A percentile compares a stretch with the other conserved stretches of the same genome.
Evolutionary conservation across 2,329 filamentous ascomycete genomes (phyloP).

Genomic region (Acrodontium crateriforme): DNA sequence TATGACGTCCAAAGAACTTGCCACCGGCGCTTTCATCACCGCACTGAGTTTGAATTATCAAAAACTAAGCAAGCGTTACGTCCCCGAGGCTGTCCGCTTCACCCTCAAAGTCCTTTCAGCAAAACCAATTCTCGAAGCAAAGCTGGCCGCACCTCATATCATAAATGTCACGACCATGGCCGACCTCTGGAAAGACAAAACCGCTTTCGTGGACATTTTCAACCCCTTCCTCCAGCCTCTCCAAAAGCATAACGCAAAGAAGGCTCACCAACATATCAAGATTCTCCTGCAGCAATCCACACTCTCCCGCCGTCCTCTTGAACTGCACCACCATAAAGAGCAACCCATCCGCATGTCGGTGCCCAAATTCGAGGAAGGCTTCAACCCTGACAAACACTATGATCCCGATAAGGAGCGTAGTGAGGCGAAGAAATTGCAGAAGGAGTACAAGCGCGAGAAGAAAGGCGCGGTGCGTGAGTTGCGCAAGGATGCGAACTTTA

Average conservation of each 20-base stretch:
- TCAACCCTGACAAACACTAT: constrained; percentile 93
- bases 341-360: constrained; percentile 77
- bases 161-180: constrained; percentile 54
- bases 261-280: constrained; percentile 47
- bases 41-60: constrained; percentile 75
- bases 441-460: constrained; percentile 85
- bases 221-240: constrained; percentile 34
- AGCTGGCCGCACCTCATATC: constrained; percentile 35
- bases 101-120: constrained; percentile 52
- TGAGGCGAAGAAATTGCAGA: constrained; percentile 68
- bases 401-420: constrained; percentile 85
- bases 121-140: constrained; percentile 24
- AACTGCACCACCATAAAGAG: constrained; percentile 78
- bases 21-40: constrained; percentile 63
- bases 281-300: constrained; percentile 48
- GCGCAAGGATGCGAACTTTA: constrained; percentile 87
- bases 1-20: constrained; percentile 52
- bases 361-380: constrained; percentile 91
- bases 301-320: constrained; percentile 59
- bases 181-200: constrained; percentile 58
- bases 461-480: constrained; percentile 92
- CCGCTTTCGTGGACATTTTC: constrained; percentile 70
- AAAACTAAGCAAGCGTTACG: constrained; percentile 66
- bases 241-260: constrained; percentile 18
- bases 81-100: constrained; percentile 80